Evolutionary conservation across 2,329 filamentous ascomycete species (phyloP), one percentile per base, ranked within the genome.

Genomic region (Cadophora luteo-olivacea): DNA sequence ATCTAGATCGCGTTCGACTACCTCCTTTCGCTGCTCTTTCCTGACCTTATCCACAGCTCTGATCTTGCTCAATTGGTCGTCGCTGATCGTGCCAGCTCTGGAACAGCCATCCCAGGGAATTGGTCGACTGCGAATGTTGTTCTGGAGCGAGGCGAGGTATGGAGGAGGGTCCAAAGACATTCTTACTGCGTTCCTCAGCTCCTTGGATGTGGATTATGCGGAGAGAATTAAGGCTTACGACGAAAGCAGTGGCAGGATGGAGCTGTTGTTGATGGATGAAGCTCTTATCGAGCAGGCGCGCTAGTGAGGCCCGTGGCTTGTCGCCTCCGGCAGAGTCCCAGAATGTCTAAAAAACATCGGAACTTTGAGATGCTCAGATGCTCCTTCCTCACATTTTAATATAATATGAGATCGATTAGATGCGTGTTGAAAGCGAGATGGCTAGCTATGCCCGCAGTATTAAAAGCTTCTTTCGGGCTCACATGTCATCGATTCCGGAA

Each of bases 31-130:
- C 82, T 94, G 92, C 75, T 98, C 96, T 81, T 93, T 96, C 81
- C 94, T 92, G 74, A 96, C 92, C 83, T 97, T 98, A 81, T 98
- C 96, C 75, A 98, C 93, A 70, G 94, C 93, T 81, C 94, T 94
- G 83, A 99, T 97, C 86, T 94, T 95, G 84, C 92, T 92, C 75
- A 97, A 88, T 81, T 99, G 95, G 75, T 92, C 91, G 75, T 98
- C 95, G 68, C 92, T 97, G 82, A 99, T 92, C 78, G 93, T 96
- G 80, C 94, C 93, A 75, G 93, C 93, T 80, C 96, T 29, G 29
- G 89, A 74, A 97, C 93, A 77, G 95, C 94, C 95, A 82, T 98
- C 95, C 96, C 96, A 99, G 68, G 95, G 94, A 82, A 99, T 97
- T 73, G 94, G 94, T 75, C 96, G 89, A 78, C 93, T 92, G 79